Conservation (phyloP, 192 early-diverging fungal genomes). For the Linnemannia hyalina region DNA sequence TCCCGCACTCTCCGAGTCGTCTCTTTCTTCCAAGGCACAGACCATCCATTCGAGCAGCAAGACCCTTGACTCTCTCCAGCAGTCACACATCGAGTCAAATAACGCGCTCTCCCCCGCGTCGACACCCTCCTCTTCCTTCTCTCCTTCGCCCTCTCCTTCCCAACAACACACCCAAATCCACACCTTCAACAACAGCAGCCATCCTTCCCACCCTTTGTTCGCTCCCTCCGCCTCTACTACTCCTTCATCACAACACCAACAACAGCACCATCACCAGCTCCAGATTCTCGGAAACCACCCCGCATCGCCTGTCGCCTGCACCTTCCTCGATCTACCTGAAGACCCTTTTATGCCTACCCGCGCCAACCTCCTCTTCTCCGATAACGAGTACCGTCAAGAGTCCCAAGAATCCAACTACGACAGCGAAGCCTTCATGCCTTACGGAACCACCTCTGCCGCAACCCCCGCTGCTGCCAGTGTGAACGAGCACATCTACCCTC, state of each 20-base stretch:
- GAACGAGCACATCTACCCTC: slow-evolving; percentile 9
- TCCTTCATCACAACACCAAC: background rate
- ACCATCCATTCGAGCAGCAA: slow-evolving; percentile 17
- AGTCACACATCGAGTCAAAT: slow-evolving; percentile 17
- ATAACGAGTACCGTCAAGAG: slow-evolving; percentile 42
- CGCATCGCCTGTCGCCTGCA: slow-evolving; percentile 35
- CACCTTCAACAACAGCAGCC: background rate
- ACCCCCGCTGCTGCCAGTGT: slow-evolving; percentile 14
- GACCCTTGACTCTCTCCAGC: slow-evolving; percentile 27
- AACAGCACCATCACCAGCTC: slow-evolving; percentile 43
- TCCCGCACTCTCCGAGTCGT: slow-evolving; percentile 40
- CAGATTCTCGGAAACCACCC: slow-evolving; percentile 54
- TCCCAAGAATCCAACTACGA: slow-evolving; percentile 40
- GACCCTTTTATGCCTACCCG: slow-evolving; percentile 52
- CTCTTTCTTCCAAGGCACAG: slow-evolving; percentile 45
- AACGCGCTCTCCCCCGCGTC: slow-evolving; percentile 35
- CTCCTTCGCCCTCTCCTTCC: slow-evolving; percentile 18
- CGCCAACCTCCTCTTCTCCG: slow-evolving; percentile 40
- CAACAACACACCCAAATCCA: background rate
- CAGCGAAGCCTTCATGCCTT: slow-evolving; percentile 26
- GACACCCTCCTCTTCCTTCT: slow-evolving; percentile 19
- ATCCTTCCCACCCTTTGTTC: slow-evolving; percentile 16
- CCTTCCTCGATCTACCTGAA: slow-evolving; percentile 43
- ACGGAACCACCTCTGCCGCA: slow-evolving; percentile 22
- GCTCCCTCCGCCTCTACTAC: slow-evolving; percentile 3